These are phyloP conservation scores for Xylona heveae DNA, from an alignment of 495 filamentous ascomycete genomes.

Conservation along the genomic window DNA sequence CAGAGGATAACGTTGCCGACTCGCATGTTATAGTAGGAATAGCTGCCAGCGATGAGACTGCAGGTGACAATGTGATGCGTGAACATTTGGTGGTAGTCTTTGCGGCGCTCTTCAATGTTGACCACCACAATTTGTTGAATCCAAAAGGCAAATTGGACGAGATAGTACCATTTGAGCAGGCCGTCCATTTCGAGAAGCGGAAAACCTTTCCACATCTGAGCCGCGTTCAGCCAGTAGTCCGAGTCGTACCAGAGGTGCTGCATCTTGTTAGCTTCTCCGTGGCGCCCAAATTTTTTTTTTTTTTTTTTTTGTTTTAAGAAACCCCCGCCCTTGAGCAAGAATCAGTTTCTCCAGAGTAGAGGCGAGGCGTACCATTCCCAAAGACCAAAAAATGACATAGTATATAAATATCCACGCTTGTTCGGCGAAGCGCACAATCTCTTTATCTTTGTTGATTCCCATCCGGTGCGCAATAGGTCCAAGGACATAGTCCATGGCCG, in stretches of 20 bases:
- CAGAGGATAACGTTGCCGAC: constrained; percentile 80
- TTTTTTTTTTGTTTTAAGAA: background rate
- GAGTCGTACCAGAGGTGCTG: constrained; percentile 70
- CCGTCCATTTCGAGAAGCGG: constrained; percentile 51
- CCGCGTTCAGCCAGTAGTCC: constrained; percentile 54
- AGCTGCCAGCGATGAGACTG: constrained; percentile 54
- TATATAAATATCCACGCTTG: constrained; percentile 82
- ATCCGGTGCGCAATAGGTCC: constrained; percentile 45
- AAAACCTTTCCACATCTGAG: constrained; percentile 65
- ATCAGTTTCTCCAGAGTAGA: background rate
- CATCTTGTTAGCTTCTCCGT: constrained; percentile 10
- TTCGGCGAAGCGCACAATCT: constrained; percentile 62
- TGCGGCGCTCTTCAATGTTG: constrained; percentile 80
- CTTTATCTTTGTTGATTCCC: constrained; percentile 55
- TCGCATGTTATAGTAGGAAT: constrained; percentile 62
- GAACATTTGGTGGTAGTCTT: constrained; percentile 93
- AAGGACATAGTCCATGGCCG: constrained; percentile 67
- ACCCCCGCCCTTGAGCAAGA: background rate
- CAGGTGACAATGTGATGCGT: constrained; percentile 84
- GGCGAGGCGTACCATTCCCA: constrained; percentile 54
- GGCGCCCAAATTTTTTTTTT: constrained; percentile 4
- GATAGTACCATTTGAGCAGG: constrained; percentile 72
- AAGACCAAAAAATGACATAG: constrained; percentile 51
- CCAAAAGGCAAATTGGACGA: constrained; percentile 84
- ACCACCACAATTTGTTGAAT: constrained; percentile 86